These are phyloP conservation scores for Carex cristatella DNA, from an alignment of 176 grass and related monocot species.

Conservation along the genomic window DNA sequence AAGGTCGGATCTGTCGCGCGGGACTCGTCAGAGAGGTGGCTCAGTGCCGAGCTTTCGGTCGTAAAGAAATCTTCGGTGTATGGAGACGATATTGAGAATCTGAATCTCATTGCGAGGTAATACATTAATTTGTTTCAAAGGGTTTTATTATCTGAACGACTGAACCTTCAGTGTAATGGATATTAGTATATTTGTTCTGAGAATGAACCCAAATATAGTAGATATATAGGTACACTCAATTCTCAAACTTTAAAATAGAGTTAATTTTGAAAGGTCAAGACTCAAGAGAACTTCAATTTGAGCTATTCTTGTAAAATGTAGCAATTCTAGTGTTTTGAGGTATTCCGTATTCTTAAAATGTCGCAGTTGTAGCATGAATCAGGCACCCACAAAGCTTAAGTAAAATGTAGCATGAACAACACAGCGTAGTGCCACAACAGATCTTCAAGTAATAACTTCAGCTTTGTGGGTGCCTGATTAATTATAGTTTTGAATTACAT, in stretches of 20 bases:
- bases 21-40: slow-evolving; percentile 9
- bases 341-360: too few relatives aligned
- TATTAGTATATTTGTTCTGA: too few relatives aligned
- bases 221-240: too few relatives aligned
- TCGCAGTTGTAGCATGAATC: too few relatives aligned
- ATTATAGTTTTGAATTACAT: neutral
- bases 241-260: too few relatives aligned
- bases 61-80: slow-evolving; percentile 16
- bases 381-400: too few relatives aligned
- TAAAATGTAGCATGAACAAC: neutral
- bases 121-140: neutral
- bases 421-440: neutral
- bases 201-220: too few relatives aligned
- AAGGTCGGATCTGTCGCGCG: neutral
- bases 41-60: slow-evolving; percentile 10
- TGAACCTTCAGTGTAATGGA: neutral
- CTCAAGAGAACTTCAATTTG: too few relatives aligned
- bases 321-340: too few relatives aligned
- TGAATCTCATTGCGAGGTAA: slow-evolving; percentile 25
- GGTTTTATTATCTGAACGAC: neutral
- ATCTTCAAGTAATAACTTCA: neutral
- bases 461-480: neutral
- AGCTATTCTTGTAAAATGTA: too few relatives aligned
- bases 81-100: slow-evolving; percentile 14
- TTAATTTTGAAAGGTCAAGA: too few relatives aligned